A percentile compares a stretch with the other conserved stretches of the same genome.
These are phyloP conservation scores for Backusella macrospora DNA, from an alignment of 192 early-diverging fungal genomes.

Conservation along the genomic window DNA sequence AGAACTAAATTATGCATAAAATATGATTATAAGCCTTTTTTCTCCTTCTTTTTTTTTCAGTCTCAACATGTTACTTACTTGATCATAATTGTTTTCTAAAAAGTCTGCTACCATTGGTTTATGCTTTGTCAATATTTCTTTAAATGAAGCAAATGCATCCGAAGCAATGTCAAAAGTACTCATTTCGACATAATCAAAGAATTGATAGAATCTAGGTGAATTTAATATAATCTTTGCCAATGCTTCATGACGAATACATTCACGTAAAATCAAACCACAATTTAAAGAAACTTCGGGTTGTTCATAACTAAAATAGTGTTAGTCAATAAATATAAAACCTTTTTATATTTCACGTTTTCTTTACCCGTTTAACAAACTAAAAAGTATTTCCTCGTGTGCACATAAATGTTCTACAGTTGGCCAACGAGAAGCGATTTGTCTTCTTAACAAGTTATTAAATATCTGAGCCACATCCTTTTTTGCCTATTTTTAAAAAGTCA, in stretches of 20 bases:
- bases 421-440: slow-evolving; percentile 92
- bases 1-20: slow-evolving; percentile 58
- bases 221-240: slow-evolving; percentile 86
- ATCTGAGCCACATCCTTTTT: slow-evolving; percentile 98
- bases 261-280: slow-evolving; percentile 96
- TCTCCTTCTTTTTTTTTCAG: not conserved
- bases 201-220: slow-evolving; percentile 88
- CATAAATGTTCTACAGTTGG: slow-evolving; percentile 96
- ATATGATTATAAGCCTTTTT: not conserved
- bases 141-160: slow-evolving; percentile 98
- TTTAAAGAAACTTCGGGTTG: slow-evolving; percentile 96
- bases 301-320: slow-evolving; percentile 68
- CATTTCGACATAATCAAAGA: slow-evolving; percentile 95
- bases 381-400: slow-evolving; percentile 81
- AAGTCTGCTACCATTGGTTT: slow-evolving; percentile 91
- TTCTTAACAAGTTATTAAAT: slow-evolving; percentile 94
- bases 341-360: slow-evolving; percentile 6
- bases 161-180: slow-evolving; percentile 98
- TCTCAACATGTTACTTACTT: slow-evolving; percentile 46
- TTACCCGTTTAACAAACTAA: slow-evolving; percentile 81
- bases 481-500: slow-evolving; percentile 54
- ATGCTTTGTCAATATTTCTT: slow-evolving; percentile 94
- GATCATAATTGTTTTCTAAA: slow-evolving; percentile 87
- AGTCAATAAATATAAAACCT: not conserved
- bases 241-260: slow-evolving; percentile 94